Conservation (phyloP, 306 rosid genomes). For the Boehmeria nivea region DNA sequence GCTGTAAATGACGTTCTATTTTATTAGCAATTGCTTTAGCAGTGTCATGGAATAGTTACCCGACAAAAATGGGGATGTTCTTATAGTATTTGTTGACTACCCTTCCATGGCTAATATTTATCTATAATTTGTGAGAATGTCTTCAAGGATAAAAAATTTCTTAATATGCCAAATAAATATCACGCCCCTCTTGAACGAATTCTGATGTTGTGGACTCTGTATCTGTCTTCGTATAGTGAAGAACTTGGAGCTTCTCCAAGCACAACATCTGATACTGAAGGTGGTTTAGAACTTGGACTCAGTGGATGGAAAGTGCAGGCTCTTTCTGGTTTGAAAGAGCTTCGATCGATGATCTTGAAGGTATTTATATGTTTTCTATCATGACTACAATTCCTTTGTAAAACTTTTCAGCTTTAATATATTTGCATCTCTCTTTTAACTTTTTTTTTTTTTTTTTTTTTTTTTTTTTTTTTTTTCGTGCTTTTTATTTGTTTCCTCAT, state of each 20-base stretch:
- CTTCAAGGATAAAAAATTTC: no score
- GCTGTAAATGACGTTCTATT: no score
- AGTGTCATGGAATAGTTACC: no score
- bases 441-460: constrained; percentile 1
- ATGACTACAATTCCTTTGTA: background rate
- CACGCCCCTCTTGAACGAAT: background rate
- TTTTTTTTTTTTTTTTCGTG: background rate
- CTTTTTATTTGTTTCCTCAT: constrained; percentile 6
- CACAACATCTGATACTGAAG: constrained; percentile 36
- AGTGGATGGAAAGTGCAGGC: constrained; percentile 66
- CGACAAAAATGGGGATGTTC: no score
- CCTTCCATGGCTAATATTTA: no score
- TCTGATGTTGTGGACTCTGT: constrained; percentile 24
- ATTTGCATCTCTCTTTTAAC: no score
- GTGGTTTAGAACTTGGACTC: constrained; percentile 64
- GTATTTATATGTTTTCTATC: constrained; percentile 27
- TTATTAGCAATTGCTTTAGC: no score
- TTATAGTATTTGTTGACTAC: no score
- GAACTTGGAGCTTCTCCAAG: constrained; percentile 37
- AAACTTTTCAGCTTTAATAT: no score
- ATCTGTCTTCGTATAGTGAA: constrained; percentile 43
- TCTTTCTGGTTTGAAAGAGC: constrained; percentile 47
- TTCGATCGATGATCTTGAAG: constrained; percentile 65
- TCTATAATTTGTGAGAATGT: no score
- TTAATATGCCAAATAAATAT: no score